A percentile compares a stretch with the other conserved stretches of the same genome.
These are phyloP conservation scores for Pythium sp. DNA, from an alignment of 352 stramenopile genomes.

Conservation along the genomic window DNA sequence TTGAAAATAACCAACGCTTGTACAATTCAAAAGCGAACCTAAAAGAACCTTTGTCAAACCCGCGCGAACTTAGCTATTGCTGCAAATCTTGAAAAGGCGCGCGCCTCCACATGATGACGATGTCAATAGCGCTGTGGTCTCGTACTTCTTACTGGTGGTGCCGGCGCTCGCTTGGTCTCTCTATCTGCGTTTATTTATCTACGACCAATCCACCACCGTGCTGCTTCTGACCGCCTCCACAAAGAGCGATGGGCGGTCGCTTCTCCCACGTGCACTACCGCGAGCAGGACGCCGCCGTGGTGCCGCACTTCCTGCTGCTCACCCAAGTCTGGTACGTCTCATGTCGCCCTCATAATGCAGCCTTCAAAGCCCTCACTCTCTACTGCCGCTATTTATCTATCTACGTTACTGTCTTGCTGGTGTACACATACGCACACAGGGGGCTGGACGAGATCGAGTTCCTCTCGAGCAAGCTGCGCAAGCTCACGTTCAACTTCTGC, in stretches of 20 bases:
- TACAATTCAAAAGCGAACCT: not conserved
- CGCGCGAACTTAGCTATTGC: not conserved
- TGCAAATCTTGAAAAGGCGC: slow-evolving; percentile 8
- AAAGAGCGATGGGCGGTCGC: slow-evolving; percentile 47
- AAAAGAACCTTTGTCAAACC: not conserved
- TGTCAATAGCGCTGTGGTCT: too few species aligned
- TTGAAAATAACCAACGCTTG: too few species aligned
- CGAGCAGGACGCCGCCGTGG: slow-evolving; percentile 58
- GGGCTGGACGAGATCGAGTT: slow-evolving; percentile 52
- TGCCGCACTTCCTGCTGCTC: slow-evolving; percentile 60
- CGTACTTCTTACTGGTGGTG: not conserved
- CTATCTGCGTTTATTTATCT: not conserved
- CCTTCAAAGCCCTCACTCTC: too few species aligned
- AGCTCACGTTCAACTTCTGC: slow-evolving; percentile 77
- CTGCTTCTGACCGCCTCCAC: not conserved
- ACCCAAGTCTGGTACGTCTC: slow-evolving; percentile 55
- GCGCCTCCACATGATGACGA: not conserved
- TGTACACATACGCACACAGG: slow-evolving; percentile 17
- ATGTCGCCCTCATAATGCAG: too few species aligned
- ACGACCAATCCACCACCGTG: not conserved
- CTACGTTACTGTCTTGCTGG: not conserved
- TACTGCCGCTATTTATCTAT: too few species aligned
- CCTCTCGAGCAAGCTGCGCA: slow-evolving; percentile 49
- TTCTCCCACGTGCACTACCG: slow-evolving; percentile 80
- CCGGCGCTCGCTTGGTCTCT: not conserved